Base-by-base conservation (phyloP, 2,329 filamentous ascomycete species). In the Coniochaeta prunicola region DNA sequence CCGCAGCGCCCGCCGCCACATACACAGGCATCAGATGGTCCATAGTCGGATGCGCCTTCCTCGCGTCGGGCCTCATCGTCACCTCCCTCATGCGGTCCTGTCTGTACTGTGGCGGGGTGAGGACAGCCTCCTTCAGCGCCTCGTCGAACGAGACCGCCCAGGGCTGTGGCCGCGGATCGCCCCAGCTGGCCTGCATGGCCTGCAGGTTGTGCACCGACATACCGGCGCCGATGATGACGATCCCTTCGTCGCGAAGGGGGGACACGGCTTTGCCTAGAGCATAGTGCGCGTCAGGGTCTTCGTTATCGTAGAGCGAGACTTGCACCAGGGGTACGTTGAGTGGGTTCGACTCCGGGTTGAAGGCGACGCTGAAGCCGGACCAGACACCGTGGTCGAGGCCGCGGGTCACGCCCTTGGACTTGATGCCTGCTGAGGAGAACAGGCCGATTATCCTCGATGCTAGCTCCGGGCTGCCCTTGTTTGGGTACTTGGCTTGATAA, bases 321-420 rank as follows among this genome's bases (percentile, higher is more conserved):
- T 92, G 89, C 12, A 92, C 86, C 7, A 92, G 76, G 1, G 89
- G 89, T 1, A 88, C 81, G 50, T 78, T 78, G 12, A 89, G 69
- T 1, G 86, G 84, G 66, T 89, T 89, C 7, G 75, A 68, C 17
- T 82, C 74, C 0, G 84, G 84, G 58, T 84, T 71, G 68, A 89
- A 89, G 17, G 85, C 84, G 19, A 80, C 78, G 62, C 76, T 80
- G 69, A 91, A 91, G 12, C 83, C 82, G 0, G 83, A 86, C 79
- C 87, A 92, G 26, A 91, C 87, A 21, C 89, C 89, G 67, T 92
- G 89, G 66, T 92, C 89, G 1, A 91, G 76, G 0, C 88, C 89
- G 42, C 88, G 76, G 53, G 82, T 79, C 0, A 85, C 80, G 2
- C 80, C 80, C 61, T 83, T 74, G 1, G 83, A 80, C 57, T 81